These are phyloP conservation scores for Turritis glabra DNA, from an alignment of 345 rosid species.

Conservation along the genomic window DNA sequence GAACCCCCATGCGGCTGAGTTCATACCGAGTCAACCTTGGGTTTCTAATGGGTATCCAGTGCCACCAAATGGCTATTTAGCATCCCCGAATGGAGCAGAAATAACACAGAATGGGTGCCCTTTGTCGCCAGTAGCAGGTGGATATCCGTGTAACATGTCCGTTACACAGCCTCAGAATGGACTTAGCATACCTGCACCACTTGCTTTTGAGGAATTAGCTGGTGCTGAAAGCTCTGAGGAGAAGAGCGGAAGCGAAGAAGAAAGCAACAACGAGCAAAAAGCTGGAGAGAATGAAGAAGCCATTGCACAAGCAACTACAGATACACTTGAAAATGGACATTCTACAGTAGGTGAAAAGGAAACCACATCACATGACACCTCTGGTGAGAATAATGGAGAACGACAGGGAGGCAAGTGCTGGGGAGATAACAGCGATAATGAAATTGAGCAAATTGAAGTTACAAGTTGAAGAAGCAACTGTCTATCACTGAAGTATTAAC, in stretches of 20 bases:
- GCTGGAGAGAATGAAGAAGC: conserved; percentile 43
- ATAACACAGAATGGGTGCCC: conserved; percentile 48
- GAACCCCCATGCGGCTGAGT: conserved; percentile 99
- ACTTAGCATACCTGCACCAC: conserved; percentile 36
- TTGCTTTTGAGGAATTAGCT: conserved; percentile 46
- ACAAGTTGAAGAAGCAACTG: conserved; percentile 45
- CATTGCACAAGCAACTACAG: conserved; percentile 39
- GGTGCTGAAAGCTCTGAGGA: conserved; percentile 38
- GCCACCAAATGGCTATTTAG: conserved; percentile 63
- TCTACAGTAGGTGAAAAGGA: conserved; percentile 28
- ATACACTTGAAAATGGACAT: conserved; percentile 41
- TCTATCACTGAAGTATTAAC: conserved; percentile 32
- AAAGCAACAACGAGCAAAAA: conserved; percentile 38
- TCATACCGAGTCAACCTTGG: conserved; percentile 91
- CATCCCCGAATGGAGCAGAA: conserved; percentile 57
- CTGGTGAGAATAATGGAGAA: conserved; percentile 39
- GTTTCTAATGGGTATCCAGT: conserved; percentile 71
- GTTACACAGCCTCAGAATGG: conserved; percentile 60
- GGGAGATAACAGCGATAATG: conserved; percentile 85
- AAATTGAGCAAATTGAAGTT: conserved; percentile 68
- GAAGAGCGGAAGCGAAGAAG: conserved; percentile 47
- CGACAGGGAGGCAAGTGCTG: conserved; percentile 62
- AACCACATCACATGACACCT: conserved; percentile 40
- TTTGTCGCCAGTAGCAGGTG: conserved; percentile 57
- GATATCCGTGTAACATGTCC: conserved; percentile 41